Evolutionary conservation across 1,284 basidiomycete species (phyloP).

Genomic region (Rhizopogon hawkerae): DNA sequence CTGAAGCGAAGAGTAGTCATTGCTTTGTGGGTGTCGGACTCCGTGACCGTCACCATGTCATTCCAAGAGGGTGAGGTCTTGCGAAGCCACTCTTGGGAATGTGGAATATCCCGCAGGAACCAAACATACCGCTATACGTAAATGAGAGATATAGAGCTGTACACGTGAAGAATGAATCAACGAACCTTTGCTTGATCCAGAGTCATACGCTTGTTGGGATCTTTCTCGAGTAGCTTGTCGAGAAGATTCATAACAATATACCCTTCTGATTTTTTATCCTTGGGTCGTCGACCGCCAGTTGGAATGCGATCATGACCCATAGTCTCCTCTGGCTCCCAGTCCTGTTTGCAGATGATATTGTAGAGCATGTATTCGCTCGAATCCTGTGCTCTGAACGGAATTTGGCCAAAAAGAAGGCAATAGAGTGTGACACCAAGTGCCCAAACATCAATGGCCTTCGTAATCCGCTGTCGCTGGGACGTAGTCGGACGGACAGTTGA

Average conservation of each 20-base stretch:
- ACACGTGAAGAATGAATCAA: slow-evolving; percentile 10
- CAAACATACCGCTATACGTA: slow-evolving; percentile 53
- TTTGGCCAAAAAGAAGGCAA: slow-evolving; percentile 83
- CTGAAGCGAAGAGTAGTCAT: slow-evolving; percentile 54
- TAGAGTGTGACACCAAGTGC: slow-evolving; percentile 97
- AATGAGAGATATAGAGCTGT: slow-evolving; percentile 10
- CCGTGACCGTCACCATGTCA: slow-evolving; percentile 61
- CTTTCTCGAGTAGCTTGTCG: slow-evolving; percentile 76
- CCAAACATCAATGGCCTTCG: slow-evolving; percentile 98
- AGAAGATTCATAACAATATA: slow-evolving; percentile 66
- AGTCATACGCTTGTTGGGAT: slow-evolving; percentile 69
- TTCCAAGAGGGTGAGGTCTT: slow-evolving; percentile 61
- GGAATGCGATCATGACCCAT: slow-evolving; percentile 71
- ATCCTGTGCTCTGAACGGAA: slow-evolving; percentile 54
- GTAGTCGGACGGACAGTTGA: slow-evolving; percentile 26
- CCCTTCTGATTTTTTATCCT: slow-evolving; percentile 38
- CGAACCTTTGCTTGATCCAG: slow-evolving; percentile 82
- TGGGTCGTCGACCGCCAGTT: slow-evolving; percentile 51
- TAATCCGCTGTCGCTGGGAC: slow-evolving; percentile 60
- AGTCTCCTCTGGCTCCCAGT: slow-evolving; percentile 61
- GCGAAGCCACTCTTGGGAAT: slow-evolving; percentile 71
- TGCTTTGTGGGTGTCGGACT: slow-evolving; percentile 75
- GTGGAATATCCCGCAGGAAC: slow-evolving; percentile 68
- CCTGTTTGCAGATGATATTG: slow-evolving; percentile 71
- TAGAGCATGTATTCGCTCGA: slow-evolving; percentile 77